These are phyloP conservation scores for Amylocarpus encephaloides DNA, from an alignment of 2,329 filamentous ascomycete genomes.

Conservation along the genomic window DNA sequence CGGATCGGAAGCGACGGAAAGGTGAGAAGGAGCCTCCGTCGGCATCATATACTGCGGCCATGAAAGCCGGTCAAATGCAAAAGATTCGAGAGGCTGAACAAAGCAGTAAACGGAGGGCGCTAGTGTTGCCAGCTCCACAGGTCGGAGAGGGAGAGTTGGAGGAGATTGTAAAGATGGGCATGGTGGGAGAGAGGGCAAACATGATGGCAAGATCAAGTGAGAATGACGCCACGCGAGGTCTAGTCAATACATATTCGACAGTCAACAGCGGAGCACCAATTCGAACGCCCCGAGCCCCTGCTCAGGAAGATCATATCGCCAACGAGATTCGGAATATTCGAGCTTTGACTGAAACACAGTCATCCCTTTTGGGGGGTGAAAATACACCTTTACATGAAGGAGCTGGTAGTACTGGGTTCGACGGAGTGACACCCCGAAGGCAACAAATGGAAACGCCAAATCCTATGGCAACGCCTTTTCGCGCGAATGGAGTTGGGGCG, in stretches of 20 bases:
- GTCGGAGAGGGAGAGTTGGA: slow-evolving; percentile 90
- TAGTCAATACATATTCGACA: slow-evolving; percentile 80
- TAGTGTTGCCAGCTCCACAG: slow-evolving; percentile 84
- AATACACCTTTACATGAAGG: slow-evolving; percentile 86
- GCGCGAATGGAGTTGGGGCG: slow-evolving; percentile 59
- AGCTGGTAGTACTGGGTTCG: slow-evolving; percentile 76
- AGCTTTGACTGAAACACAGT: slow-evolving; percentile 87
- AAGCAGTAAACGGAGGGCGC: slow-evolving; percentile 79
- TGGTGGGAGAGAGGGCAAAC: slow-evolving; percentile 82
- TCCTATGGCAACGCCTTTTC: slow-evolving; percentile 84
- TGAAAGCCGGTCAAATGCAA: slow-evolving; percentile 90
- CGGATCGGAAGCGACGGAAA: slow-evolving; percentile 76
- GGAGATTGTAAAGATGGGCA: slow-evolving; percentile 98
- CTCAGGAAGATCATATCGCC: slow-evolving; percentile 90
- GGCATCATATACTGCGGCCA: slow-evolving; percentile 75
- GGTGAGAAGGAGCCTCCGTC: slow-evolving; percentile 78
- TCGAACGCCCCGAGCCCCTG: slow-evolving; percentile 81
- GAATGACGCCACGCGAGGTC: slow-evolving; percentile 75
- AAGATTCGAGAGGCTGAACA: slow-evolving; percentile 94
- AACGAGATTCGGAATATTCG: slow-evolving; percentile 95
- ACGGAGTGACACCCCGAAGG: slow-evolving; percentile 72
- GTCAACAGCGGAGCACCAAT: slow-evolving; percentile 81
- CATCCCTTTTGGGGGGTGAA: slow-evolving; percentile 85
- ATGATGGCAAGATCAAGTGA: slow-evolving; percentile 69
- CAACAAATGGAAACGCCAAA: slow-evolving; percentile 88